Conservation (phyloP, 306 rosid genomes). For the Prunus armeniaca region DNA sequence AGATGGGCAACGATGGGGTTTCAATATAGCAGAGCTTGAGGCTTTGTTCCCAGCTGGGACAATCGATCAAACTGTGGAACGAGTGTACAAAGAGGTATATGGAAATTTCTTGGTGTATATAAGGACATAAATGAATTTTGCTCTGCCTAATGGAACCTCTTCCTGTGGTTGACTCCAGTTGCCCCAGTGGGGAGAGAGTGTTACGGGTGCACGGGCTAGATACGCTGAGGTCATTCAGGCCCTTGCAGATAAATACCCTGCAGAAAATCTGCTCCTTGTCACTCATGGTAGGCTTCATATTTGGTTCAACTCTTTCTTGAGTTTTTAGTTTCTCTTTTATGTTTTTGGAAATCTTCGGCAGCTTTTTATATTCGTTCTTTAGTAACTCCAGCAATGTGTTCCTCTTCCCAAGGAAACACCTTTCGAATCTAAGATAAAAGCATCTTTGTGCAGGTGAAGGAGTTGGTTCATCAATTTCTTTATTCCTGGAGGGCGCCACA, state of each 20-base stretch:
- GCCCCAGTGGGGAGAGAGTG: slow-evolving; percentile 66
- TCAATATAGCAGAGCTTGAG: slow-evolving; percentile 64
- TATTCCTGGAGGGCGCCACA: slow-evolving; percentile 39
- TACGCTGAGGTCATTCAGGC: slow-evolving; percentile 52
- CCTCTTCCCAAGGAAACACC: neutral
- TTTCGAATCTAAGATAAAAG: neutral
- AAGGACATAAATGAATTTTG: neutral
- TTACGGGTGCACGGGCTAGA: slow-evolving; percentile 45
- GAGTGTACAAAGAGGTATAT: slow-evolving; percentile 66
- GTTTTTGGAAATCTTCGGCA: neutral
- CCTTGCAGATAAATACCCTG: slow-evolving; percentile 70
- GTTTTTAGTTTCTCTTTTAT: neutral
- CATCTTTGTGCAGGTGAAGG: slow-evolving; percentile 61
- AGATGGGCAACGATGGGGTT: slow-evolving; percentile 66
- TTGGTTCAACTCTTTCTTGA: neutral
- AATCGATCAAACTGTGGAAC: slow-evolving; percentile 54
- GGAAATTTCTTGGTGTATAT: neutral
- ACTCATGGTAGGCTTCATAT: slow-evolving; percentile 65
- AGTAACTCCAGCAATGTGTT: neutral
- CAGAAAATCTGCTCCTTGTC: slow-evolving; percentile 78
- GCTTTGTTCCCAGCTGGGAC: slow-evolving; percentile 67
- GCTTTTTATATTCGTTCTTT: neutral
- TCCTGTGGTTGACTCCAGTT: slow-evolving; percentile 46
- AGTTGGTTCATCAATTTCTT: slow-evolving; percentile 62
- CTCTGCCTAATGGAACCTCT: slow-evolving; percentile 7